Percentiles rank a stretch among this genome's conserved stretches.
phyloP scores from a whole-genome alignment of 2,329 filamentous ascomycete species.

The Sordariomycetes sp. region DNA sequence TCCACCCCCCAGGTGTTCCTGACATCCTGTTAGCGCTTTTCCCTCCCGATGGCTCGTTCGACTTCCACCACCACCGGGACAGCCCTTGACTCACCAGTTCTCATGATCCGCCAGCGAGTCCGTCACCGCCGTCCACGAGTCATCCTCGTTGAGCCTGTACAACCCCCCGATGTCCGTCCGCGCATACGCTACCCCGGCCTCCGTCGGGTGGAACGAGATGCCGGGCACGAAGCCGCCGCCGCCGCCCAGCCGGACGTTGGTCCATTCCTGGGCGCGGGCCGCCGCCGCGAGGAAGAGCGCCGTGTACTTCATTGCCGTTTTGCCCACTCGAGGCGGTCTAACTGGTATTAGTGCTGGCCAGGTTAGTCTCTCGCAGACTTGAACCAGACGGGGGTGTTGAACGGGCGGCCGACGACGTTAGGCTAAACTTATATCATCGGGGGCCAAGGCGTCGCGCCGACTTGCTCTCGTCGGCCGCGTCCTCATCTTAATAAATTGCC shows the following conservation, averaged over 20 bases:
- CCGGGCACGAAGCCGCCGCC: conserved; percentile 46
- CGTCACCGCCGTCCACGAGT: conserved; percentile 43
- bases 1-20: conserved; percentile 48
- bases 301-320: not conserved
- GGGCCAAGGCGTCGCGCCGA: not conserved
- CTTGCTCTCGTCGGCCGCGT: not conserved
- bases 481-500: not conserved
- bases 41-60: not conserved
- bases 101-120: conserved; percentile 30
- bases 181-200: conserved; percentile 40
- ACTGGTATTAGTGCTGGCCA: not conserved
- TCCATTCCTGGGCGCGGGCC: conserved; percentile 28
- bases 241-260: conserved; percentile 40
- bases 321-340: not conserved
- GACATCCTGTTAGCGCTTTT: not conserved
- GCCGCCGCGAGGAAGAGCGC: conserved; percentile 7
- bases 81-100: conserved; percentile 26
- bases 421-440: not conserved
- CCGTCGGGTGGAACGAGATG: conserved; percentile 44
- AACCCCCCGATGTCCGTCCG: conserved; percentile 47
- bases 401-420: not conserved
- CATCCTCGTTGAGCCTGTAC: conserved; percentile 41
- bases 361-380: not conserved
- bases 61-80: not conserved
- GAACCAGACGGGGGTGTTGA: not conserved